Evolutionary conservation across 129 eudicot genomes (phyloP).

Genomic region (Deinandra increscens): DNA sequence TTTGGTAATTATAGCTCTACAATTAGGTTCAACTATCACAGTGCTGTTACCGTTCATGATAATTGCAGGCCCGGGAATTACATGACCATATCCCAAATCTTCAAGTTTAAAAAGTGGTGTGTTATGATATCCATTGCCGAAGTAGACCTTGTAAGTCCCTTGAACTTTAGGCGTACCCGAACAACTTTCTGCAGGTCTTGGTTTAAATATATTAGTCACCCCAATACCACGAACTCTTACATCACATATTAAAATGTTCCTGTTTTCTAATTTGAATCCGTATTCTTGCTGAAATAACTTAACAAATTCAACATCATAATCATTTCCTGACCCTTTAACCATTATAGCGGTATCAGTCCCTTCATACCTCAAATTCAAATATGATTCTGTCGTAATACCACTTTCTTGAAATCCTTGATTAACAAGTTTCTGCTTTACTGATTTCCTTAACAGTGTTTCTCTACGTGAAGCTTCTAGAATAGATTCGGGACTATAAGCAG

Average conservation of each 20-base stretch:
- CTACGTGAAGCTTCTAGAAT: conserved; percentile 72
- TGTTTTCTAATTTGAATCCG: conserved; percentile 82
- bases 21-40: conserved; percentile 83
- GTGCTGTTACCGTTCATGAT: conserved; percentile 99
- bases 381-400: conserved; percentile 63
- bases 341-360: conserved; percentile 97
- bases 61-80: conserved; percentile 70
- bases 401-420: conserved; percentile 75
- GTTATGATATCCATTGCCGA: conserved; percentile 61
- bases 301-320: conserved; percentile 72
- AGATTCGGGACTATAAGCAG: conserved; percentile 65
- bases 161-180: conserved; percentile 50
- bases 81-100: conserved; percentile 71
- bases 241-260: conserved; percentile 80
- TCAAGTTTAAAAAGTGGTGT: conserved; percentile 84
- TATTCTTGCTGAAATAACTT: conserved; percentile 83
- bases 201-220: conserved; percentile 85
- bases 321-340: conserved; percentile 65
- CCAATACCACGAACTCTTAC: conserved; percentile 97
- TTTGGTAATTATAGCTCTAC: conserved; percentile 77
- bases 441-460: conserved; percentile 53
- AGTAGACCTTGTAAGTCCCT: conserved; percentile 58
- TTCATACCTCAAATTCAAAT: conserved; percentile 79
- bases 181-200: conserved; percentile 45
- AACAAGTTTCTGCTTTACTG: conserved; percentile 59